Evolutionary conservation across 805 yeast species (phyloP), one percentile per base, ranked within the genome.

Genomic region (Alloascoidea africana): DNA sequence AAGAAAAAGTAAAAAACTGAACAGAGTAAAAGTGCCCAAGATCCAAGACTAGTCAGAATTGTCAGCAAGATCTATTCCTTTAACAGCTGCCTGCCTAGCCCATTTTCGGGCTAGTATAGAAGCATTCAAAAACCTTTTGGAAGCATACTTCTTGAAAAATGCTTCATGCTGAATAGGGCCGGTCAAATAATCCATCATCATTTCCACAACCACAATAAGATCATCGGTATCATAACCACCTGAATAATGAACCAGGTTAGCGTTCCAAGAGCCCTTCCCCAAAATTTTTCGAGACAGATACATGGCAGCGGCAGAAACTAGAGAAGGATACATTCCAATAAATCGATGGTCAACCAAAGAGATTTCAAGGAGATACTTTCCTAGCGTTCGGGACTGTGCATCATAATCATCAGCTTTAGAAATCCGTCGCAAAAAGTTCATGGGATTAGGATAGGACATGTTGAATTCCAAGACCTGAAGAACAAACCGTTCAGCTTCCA

Each of bases 371-470:
- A 87, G 59, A 55, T 82, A 85, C 54, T 86, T 86, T 17, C 91
- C 95, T 43, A 83, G 63, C 4, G 93, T 81, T 57, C 95, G 72
- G 33, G 86, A 73, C 51, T 75, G 79, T 38, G 79, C 75, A 54
- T 85, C 91, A 56, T 85, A 86, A 51, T 79, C 83, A 57, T 86
- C 96, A 34, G 94, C 94, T 51, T 82, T 84, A 27, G 94, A 82
- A 34, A 85, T 79, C 53, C 95, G 68, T 53, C 95, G 70, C 50
- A 86, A 62, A 52, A 86, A 87, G 57, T 84, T 84, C 78, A 85
- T 75, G 36, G 95, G 95, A 53, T 80, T 83, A 30, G 96, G 94
- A 55, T 79, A 81, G 45, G 80, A 75, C 52, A 86, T 65, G 52
- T 83, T 77, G 56, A 81, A 87, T 41, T 74, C 65, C 38, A 86